These are phyloP conservation scores for Saturnispora besseyi DNA, from an alignment of 805 yeast species.

Conservation along the genomic window DNA sequence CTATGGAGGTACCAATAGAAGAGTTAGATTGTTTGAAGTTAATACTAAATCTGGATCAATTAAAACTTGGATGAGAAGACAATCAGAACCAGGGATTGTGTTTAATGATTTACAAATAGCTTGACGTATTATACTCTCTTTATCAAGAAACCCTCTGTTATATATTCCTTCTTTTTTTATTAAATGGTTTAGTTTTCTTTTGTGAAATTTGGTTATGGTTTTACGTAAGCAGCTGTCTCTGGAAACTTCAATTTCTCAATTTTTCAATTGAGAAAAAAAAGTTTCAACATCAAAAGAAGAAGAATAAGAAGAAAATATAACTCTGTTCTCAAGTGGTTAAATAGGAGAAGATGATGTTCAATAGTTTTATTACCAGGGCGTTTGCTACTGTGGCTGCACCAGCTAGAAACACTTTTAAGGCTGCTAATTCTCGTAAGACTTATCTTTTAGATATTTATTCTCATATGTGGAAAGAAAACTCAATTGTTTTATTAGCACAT, in stretches of 20 bases:
- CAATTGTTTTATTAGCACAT: conserved; percentile 71
- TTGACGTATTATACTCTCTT: not conserved
- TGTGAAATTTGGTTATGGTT: not conserved
- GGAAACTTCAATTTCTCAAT: not conserved
- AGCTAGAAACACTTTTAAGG: conserved; percentile 40
- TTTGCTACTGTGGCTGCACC: conserved; percentile 9
- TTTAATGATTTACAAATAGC: conserved; percentile 5
- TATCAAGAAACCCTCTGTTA: too few relatives aligned
- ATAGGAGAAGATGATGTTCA: not conserved
- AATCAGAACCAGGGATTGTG: conserved; percentile 37
- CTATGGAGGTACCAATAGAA: conserved; percentile 76
- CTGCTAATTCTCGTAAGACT: conserved; percentile 69
- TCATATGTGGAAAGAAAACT: conserved; percentile 53
- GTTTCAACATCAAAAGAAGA: not conserved
- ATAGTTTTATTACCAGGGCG: not conserved
- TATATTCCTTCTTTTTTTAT: not conserved
- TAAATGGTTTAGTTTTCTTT: not conserved
- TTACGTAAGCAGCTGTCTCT: not conserved
- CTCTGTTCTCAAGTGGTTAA: too few relatives aligned
- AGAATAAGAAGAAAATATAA: not conserved
- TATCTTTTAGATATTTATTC: conserved; percentile 76
- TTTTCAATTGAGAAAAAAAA: not conserved
- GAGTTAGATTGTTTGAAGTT: conserved; percentile 64
- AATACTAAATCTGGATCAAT: conserved; percentile 42
- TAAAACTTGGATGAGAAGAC: conserved; percentile 65